phyloP scores from a whole-genome alignment of 352 stramenopile species.

The Phytophthora hibernalis region DNA sequence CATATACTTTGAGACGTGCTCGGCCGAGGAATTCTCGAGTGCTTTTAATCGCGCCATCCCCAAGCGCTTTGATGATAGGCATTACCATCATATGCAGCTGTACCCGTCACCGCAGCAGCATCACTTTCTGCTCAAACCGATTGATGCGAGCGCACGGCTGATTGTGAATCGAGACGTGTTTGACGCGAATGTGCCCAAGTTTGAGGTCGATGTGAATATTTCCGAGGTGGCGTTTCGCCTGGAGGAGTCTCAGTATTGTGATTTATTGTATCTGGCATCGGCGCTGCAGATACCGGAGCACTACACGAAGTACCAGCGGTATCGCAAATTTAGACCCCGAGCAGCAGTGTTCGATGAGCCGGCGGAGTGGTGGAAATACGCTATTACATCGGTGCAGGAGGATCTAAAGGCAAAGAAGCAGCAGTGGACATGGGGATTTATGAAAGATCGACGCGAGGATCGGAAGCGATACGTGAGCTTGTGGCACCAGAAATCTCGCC shows the following conservation, averaged over 20 bases:
- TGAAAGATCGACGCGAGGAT: conserved; percentile 84
- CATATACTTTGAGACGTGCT: conserved; percentile 75
- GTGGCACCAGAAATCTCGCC: conserved; percentile 58
- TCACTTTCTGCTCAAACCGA: conserved; percentile 86
- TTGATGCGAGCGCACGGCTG: conserved; percentile 80
- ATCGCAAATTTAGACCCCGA: conserved; percentile 72
- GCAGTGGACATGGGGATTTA: conserved; percentile 84
- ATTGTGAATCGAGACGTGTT: conserved; percentile 87
- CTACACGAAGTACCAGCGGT: conserved; percentile 80
- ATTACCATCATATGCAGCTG: conserved; percentile 69
- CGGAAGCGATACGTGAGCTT: conserved; percentile 73
- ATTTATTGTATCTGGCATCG: conserved; percentile 82
- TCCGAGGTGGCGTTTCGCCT: conserved; percentile 81
- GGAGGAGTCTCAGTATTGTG: conserved; percentile 90
- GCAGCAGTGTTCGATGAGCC: conserved; percentile 58
- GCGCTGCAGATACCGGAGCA: conserved; percentile 77
- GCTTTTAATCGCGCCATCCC: conserved; percentile 84
- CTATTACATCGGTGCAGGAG: conserved; percentile 67
- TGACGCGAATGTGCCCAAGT: conserved; percentile 76
- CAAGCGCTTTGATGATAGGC: conserved; percentile 82
- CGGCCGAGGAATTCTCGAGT: conserved; percentile 78
- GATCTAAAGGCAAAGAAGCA: conserved; percentile 71
- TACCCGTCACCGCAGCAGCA: conserved; percentile 80
- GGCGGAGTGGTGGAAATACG: conserved; percentile 85
- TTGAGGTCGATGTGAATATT: conserved; percentile 85